These are phyloP conservation scores for Pseudozyma hubeiensis DNA, from an alignment of 1,284 basidiomycete genomes.

Conservation along the genomic window DNA sequence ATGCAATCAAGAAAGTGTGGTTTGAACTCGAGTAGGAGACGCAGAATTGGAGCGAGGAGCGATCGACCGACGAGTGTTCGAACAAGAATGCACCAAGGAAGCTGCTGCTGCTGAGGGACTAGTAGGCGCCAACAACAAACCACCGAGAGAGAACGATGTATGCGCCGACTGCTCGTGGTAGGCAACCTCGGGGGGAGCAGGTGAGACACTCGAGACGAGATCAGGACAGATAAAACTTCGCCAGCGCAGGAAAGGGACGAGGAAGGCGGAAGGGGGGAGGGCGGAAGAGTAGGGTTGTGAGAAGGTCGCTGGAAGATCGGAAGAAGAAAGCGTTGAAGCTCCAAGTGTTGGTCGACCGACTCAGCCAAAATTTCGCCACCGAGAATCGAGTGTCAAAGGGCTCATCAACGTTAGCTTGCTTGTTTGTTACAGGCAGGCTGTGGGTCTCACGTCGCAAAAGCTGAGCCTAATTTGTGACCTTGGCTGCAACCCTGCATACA, in stretches of 20 bases:
- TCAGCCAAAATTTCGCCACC: slow-evolving; percentile 31
- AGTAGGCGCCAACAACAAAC: too few species aligned
- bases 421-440: slow-evolving; percentile 1
- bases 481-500: too few species aligned
- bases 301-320: neutral
- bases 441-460: slow-evolving; percentile 7
- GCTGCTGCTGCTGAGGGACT: too few species aligned
- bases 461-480: neutral
- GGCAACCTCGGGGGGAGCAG: neutral
- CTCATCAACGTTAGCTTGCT: neutral
- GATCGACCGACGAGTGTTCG: neutral
- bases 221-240: neutral
- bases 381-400: slow-evolving; percentile 3
- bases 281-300: neutral
- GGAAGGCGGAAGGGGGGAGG: neutral
- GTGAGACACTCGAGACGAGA: slow-evolving; percentile 5
- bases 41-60: neutral
- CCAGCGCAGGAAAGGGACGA: neutral
- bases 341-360: slow-evolving; percentile 10
- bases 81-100: too few species aligned
- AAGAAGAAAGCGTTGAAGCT: neutral
- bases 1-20: too few species aligned
- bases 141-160: slow-evolving; percentile 1
- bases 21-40: too few species aligned
- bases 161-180: slow-evolving; percentile 3